Conservation (phyloP, 805 yeast species). For the Metschnikowia cerradonensis region DNA sequence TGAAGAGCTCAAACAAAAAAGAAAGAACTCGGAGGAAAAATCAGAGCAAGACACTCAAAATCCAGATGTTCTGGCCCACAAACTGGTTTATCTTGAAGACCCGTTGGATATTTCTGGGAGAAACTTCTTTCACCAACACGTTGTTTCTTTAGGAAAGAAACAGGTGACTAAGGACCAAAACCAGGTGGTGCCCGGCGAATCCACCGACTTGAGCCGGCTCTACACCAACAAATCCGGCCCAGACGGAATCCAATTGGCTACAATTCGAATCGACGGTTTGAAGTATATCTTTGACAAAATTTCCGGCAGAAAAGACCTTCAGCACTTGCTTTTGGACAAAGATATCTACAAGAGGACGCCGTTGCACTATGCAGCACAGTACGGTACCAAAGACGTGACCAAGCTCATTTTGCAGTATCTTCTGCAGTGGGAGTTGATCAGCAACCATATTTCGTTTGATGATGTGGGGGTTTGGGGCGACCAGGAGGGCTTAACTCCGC, state of each 20-base stretch:
- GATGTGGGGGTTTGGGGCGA: conserved; percentile 63
- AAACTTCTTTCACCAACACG: conserved; percentile 80
- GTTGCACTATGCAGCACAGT: conserved; percentile 84
- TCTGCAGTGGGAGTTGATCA: conserved; percentile 57
- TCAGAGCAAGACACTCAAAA: no score
- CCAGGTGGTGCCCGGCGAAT: conserved; percentile 44
- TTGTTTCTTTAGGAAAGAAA: conserved; percentile 72
- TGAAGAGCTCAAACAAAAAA: conserved; percentile 8
- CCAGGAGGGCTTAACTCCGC: conserved; percentile 73
- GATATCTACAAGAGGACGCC: conserved; percentile 84
- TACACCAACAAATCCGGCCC: conserved; percentile 30
- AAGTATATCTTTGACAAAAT: conserved; percentile 54
- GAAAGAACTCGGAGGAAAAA: no score
- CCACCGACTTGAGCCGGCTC: conserved; percentile 23
- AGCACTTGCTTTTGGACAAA: conserved; percentile 46
- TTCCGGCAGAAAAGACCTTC: conserved; percentile 14
- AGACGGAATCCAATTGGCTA: conserved; percentile 60
- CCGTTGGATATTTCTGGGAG: conserved; percentile 73
- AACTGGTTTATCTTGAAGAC: conserved; percentile 22
- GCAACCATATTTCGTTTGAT: conserved; percentile 49
- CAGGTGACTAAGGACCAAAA: conserved; percentile 31
- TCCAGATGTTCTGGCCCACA: neutral
- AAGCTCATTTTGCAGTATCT: conserved; percentile 53
- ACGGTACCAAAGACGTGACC: conserved; percentile 68
- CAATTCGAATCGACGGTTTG: conserved; percentile 47